Conservation (phyloP, 352 stramenopile genomes). For the Phytophthora ramorum region DNA sequence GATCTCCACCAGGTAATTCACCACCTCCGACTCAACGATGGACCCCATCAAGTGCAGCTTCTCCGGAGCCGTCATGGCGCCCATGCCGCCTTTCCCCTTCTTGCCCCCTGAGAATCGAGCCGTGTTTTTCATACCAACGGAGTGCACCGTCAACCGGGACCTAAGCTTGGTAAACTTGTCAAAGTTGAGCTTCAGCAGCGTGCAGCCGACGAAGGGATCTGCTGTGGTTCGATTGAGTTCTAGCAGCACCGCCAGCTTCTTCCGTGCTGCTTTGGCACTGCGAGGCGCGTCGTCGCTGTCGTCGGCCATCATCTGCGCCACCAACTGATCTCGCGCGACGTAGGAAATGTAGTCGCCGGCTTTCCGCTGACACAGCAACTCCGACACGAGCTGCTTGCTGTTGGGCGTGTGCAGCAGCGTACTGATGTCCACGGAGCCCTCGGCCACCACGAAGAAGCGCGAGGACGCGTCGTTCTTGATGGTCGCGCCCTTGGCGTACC, state of each 20-base stretch:
- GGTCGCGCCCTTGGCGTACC: conserved; percentile 47
- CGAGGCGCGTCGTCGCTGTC: conserved; percentile 21
- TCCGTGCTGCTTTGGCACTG: conserved; percentile 35
- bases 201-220: conserved; percentile 60
- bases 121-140: conserved; percentile 50
- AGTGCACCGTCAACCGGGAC: conserved; percentile 23
- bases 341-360: conserved; percentile 68
- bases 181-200: conserved; percentile 62
- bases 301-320: conserved; percentile 50
- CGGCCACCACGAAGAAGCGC: conserved; percentile 64
- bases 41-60: conserved; percentile 71
- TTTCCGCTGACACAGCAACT: conserved; percentile 67
- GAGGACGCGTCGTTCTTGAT: conserved; percentile 52
- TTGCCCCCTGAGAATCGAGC: conserved; percentile 55
- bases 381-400: conserved; percentile 57
- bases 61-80: conserved; percentile 49
- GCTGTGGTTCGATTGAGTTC: conserved; percentile 68
- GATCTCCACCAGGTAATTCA: conserved; percentile 72
- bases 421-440: conserved; percentile 64
- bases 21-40: conserved; percentile 73
- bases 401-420: conserved; percentile 49
- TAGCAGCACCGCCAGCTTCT: conserved; percentile 65
- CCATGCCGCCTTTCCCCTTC: conserved; percentile 22
- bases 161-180: conserved; percentile 60
- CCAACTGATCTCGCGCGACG: conserved; percentile 52